A percentile compares a stretch with the other conserved stretches of the same genome.
Evolutionary conservation across 371 early-diverging fungal species (phyloP).

Genomic region (Chytridium lagenaria): DNA sequence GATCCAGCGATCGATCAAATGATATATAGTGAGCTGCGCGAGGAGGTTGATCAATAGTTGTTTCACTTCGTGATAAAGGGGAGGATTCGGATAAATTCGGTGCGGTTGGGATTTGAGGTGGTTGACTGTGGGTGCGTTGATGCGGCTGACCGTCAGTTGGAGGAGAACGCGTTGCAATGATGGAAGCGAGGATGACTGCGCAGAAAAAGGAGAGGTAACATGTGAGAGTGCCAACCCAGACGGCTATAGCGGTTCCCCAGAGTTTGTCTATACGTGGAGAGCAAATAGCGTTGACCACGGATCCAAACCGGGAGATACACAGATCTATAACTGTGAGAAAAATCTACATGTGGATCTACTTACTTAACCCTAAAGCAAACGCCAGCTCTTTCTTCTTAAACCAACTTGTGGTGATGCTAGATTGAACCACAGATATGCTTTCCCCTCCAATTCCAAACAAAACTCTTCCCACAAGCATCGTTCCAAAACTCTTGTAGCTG

Average conservation of each 20-base stretch:
- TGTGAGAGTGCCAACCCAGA: slow-evolving; percentile 59
- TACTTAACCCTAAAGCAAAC: slow-evolving; percentile 66
- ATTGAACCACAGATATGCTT: slow-evolving; percentile 61
- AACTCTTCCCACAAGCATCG: slow-evolving; percentile 63
- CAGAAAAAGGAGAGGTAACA: slow-evolving; percentile 59
- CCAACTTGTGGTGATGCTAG: slow-evolving; percentile 53
- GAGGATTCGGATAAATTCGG: background rate
- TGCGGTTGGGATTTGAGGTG: background rate
- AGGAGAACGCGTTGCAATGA: slow-evolving; percentile 47
- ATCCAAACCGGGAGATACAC: slow-evolving; percentile 65
- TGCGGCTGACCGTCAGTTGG: slow-evolving; percentile 13
- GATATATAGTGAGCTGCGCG: background rate
- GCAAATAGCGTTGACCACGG: slow-evolving; percentile 62
- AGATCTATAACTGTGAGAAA: slow-evolving; percentile 45
- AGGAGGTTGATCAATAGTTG: too few relatives aligned
- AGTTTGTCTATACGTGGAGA: slow-evolving; percentile 60
- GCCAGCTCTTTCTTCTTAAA: slow-evolving; percentile 65
- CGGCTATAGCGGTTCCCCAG: slow-evolving; percentile 54
- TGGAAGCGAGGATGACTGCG: slow-evolving; percentile 44
- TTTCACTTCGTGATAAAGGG: background rate
- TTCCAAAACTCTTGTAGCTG: slow-evolving; percentile 40
- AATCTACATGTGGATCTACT: background rate
- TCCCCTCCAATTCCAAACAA: slow-evolving; percentile 75
- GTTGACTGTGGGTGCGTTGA: slow-evolving; percentile 15
- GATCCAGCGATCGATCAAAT: background rate